Conservation (phyloP, 352 stramenopile species). For the Phytophthora tubulina region DNA sequence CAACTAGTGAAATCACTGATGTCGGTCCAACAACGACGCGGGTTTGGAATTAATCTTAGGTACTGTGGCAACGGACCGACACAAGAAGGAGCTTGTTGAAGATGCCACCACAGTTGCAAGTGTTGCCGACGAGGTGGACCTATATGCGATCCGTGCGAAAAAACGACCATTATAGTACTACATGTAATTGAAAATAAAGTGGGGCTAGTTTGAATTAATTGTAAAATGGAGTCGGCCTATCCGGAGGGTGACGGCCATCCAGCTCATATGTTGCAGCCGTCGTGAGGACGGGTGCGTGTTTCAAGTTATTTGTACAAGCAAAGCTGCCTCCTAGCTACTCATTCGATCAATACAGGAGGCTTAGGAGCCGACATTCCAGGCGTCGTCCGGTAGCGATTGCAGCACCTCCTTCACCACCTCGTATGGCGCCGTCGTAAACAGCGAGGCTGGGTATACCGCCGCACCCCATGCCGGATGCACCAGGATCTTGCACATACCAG, state of each 20-base stretch:
- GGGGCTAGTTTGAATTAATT: neutral
- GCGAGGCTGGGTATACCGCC: slow-evolving; percentile 96
- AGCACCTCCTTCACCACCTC: slow-evolving; percentile 79
- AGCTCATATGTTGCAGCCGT: neutral
- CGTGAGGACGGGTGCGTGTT: neutral
- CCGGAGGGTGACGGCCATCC: neutral
- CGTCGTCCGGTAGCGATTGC: slow-evolving; percentile 44
- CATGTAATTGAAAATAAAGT: too few relatives aligned
- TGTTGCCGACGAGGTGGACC: too few relatives aligned
- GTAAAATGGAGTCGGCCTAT: slow-evolving; percentile 3
- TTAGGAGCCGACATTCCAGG: slow-evolving; percentile 30
- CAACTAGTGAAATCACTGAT: too few relatives aligned
- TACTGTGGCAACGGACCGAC: too few relatives aligned
- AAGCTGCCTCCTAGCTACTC: neutral
- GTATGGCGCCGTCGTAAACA: slow-evolving; percentile 95
- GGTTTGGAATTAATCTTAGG: too few relatives aligned
- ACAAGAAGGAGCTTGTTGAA: too few relatives aligned
- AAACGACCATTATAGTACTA: too few relatives aligned
- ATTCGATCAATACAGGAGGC: neutral
- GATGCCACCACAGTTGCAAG: too few relatives aligned
- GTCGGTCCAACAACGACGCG: too few relatives aligned
- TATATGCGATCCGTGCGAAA: too few relatives aligned
- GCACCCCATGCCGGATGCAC: slow-evolving; percentile 95
- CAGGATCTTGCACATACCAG: slow-evolving; percentile 97
- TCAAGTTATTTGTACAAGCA: slow-evolving; percentile 16